Conservation (phyloP, 2,329 filamentous ascomycete species). For the Alternaria ventricosa region DNA sequence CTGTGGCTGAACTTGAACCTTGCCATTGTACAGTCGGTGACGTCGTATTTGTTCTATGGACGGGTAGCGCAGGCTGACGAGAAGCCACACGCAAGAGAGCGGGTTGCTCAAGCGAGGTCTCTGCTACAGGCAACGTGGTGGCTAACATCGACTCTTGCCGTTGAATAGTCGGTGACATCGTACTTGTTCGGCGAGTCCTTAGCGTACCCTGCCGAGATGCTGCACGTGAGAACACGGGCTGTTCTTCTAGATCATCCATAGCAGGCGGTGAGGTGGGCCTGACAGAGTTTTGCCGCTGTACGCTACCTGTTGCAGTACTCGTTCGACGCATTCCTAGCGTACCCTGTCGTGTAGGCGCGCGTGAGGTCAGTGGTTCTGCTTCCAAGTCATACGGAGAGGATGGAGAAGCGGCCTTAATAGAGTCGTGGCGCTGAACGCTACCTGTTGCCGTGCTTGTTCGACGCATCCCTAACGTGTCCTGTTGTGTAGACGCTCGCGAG, state of each 20-base stretch:
- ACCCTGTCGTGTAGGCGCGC: accelerated
- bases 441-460: not conserved
- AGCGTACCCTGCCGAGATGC: not conserved
- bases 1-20: not conserved
- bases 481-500: not conserved
- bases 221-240: not conserved
- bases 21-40: not conserved
- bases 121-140: not conserved
- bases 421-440: not conserved
- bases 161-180: not conserved
- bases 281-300: not conserved
- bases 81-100: not conserved
- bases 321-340: not conserved
- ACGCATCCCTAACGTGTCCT: not conserved
- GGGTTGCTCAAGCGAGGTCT: not conserved
- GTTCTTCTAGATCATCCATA: conserved; percentile 4
- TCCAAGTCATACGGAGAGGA: conserved; percentile 9
- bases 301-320: not conserved
- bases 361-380: not conserved
- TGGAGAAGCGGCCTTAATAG: not conserved
- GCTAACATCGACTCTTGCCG: not conserved
- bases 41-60: not conserved
- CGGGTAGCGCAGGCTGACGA: not conserved
- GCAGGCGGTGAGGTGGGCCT: conserved; percentile 2
- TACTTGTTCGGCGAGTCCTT: not conserved